A percentile compares a stretch with the other conserved stretches of the same genome.
These are phyloP conservation scores for Tolypocladium ophioglossoides DNA, from an alignment of 2,329 filamentous ascomycete genomes.

Conservation along the genomic window DNA sequence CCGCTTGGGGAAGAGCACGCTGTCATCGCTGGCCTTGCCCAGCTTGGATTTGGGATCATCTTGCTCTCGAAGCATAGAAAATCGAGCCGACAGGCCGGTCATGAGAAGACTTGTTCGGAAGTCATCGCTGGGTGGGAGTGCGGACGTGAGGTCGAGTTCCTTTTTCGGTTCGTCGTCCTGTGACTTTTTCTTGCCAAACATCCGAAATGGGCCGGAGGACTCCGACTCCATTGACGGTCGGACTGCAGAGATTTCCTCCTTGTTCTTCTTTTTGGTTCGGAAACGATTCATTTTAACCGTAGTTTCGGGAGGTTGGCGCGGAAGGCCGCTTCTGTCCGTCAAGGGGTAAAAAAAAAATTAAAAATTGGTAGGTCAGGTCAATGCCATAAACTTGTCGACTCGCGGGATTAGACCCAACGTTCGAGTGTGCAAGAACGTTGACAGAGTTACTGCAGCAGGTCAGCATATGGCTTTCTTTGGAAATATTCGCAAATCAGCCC, in stretches of 20 bases:
- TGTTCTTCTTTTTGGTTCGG: constrained; percentile 59
- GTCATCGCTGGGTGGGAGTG: constrained; percentile 73
- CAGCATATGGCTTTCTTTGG: not conserved
- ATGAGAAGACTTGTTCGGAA: constrained; percentile 94
- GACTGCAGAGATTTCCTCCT: constrained; percentile 39
- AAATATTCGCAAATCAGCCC: not conserved
- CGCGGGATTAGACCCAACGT: not conserved
- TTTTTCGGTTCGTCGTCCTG: constrained; percentile 47
- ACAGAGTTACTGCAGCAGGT: not conserved
- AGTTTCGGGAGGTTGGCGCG: not conserved
- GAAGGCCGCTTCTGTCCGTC: not conserved
- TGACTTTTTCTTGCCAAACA: constrained; percentile 46
- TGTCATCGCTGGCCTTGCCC: constrained; percentile 92
- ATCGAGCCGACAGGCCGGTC: constrained; percentile 87
- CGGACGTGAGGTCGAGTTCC: constrained; percentile 62
- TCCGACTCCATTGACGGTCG: constrained; percentile 46
- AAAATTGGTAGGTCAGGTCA: not conserved
- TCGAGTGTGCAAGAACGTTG: not conserved
- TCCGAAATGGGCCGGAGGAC: constrained; percentile 38
- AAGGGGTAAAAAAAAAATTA: too few species aligned
- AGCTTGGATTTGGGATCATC: constrained; percentile 83
- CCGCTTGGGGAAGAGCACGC: constrained; percentile 73
- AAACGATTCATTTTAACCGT: constrained; percentile 56
- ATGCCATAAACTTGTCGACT: not conserved
- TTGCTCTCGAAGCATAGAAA: constrained; percentile 93